Base-by-base conservation (phyloP, 306 rosid species). In the Vicia villosa region DNA sequence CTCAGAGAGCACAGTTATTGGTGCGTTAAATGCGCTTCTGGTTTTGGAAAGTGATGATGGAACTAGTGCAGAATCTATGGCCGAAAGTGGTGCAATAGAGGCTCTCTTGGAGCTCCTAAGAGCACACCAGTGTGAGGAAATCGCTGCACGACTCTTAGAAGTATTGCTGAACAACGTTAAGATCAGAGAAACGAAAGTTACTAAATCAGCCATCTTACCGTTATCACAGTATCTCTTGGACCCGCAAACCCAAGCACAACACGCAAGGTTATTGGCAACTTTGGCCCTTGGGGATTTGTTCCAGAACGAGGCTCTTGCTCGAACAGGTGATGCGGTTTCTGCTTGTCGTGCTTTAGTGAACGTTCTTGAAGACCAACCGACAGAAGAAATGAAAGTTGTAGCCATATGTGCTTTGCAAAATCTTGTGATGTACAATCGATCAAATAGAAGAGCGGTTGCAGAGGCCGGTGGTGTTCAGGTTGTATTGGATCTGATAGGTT, bases 401-500 rank as follows among this genome's bases (percentile, higher is more conserved):
- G 95, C 99, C 19, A 95, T 95, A 76, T 95, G 99, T 77, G 95
- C 99, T 74, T 69, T 95, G 84, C 99, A 95, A 76, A 95, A 95
- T 81, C 99, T 95, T 82, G 99, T 95, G 55, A 95, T 89, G 96
- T 87, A 87, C 82, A 91, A 97, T 83, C 91, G 97, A 42, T 83
- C 95, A 52, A 91, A 95, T 79, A 95, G 78, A 83, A 87, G 99
- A 89, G 99, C 97, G 16, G 97, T 95, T 79, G 99, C 99, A 37
- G 97, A 95, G 90, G 97, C 97, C 8, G 96, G 99, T 77, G 99
- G 99, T 43, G 99, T 95, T 74, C 99, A 95, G 85, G 97, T 91
- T 71, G 87, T 95, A 80, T 59, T 95, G 89, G 99, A 95, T 85
- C 85, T 95, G 65, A 89, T 95, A 66, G 95, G 99, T 82, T 89